Percentiles rank a stretch among this genome's conserved stretches.
phyloP scores from a whole-genome alignment of 169 alveolate species.

The Cryptosporidium bovis region DNA sequence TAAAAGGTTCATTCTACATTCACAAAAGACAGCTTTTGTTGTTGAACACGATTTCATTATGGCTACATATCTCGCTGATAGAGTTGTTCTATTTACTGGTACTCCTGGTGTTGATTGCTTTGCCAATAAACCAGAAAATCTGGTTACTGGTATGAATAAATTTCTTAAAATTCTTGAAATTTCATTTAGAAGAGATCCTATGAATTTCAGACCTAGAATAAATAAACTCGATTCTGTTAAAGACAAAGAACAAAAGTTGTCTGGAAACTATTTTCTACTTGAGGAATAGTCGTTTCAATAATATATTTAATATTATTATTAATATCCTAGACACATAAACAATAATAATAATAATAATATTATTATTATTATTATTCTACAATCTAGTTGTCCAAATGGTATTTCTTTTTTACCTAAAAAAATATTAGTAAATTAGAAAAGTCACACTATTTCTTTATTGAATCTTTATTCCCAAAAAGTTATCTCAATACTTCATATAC shows the following conservation, averaged over 20 bases:
- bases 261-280: conserved; percentile 95
- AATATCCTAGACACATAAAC: too few species aligned
- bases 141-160: conserved; percentile 94
- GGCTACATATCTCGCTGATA: conserved; percentile 99
- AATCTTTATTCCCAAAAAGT: too few species aligned
- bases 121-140: conserved; percentile 89
- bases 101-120: conserved; percentile 93
- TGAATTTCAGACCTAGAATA: conserved; percentile 98
- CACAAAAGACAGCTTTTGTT: conserved; percentile 97
- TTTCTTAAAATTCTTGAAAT: conserved; percentile 95
- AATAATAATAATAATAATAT: too few species aligned
- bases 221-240: conserved; percentile 96
- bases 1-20: conserved; percentile 96
- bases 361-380: too few species aligned
- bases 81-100: conserved; percentile 98
- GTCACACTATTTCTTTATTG: too few species aligned
- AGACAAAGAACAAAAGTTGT: conserved; percentile 98
- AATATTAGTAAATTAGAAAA: too few species aligned
- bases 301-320: not conserved
- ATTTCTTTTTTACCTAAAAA: too few species aligned
- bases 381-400: too few species aligned
- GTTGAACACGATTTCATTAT: conserved; percentile 99
- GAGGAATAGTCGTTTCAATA: conserved; percentile 82
- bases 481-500: too few species aligned
- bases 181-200: conserved; percentile 98